Conservation (phyloP, 179 eudicot species). For the Sideroxylon spinosum region DNA sequence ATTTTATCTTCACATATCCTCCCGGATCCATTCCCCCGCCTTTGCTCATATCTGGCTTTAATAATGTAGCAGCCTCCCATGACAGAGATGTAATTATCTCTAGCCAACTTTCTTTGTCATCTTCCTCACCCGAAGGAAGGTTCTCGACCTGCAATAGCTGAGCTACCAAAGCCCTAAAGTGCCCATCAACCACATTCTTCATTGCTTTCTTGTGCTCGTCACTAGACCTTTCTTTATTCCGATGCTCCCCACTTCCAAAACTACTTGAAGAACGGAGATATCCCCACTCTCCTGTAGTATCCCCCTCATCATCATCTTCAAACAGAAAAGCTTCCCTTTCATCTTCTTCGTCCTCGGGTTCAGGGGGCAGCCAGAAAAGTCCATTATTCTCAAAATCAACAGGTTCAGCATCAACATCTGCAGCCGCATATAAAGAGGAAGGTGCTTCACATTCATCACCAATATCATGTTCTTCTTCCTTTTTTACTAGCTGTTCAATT, state of each 20-base stretch:
- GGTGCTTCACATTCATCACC: slow-evolving; percentile 70
- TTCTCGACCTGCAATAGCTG: slow-evolving; percentile 96
- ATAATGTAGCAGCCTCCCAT: slow-evolving; percentile 92
- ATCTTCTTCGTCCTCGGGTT: slow-evolving; percentile 96
- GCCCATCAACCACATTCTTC: slow-evolving; percentile 90
- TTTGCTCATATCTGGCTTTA: slow-evolving; percentile 93
- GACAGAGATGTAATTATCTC: slow-evolving; percentile 89
- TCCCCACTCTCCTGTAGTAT: slow-evolving; percentile 74
- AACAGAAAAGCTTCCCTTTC: slow-evolving; percentile 53
- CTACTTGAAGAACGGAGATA: slow-evolving; percentile 56
- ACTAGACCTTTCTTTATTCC: slow-evolving; percentile 53
- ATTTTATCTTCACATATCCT: slow-evolving; percentile 95
- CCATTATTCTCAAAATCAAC: slow-evolving; percentile 94
- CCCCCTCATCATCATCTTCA: slow-evolving; percentile 63
- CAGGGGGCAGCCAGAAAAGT: slow-evolving; percentile 97
- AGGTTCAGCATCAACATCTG: slow-evolving; percentile 63
- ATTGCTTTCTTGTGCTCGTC: slow-evolving; percentile 80
- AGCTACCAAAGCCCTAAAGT: slow-evolving; percentile 90
- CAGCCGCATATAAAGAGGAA: slow-evolving; percentile 56
- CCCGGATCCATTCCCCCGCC: slow-evolving; percentile 99
- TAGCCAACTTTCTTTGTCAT: slow-evolving; percentile 74
- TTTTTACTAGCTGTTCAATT: slow-evolving; percentile 37
- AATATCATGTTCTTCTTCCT: slow-evolving; percentile 45
- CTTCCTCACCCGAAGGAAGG: slow-evolving; percentile 62
- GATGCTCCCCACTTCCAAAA: slow-evolving; percentile 65